Percentiles rank a stretch among this genome's conserved stretches.
phyloP scores from a whole-genome alignment of 176 grass and related monocot genomes.

The Musa acuminata region DNA sequence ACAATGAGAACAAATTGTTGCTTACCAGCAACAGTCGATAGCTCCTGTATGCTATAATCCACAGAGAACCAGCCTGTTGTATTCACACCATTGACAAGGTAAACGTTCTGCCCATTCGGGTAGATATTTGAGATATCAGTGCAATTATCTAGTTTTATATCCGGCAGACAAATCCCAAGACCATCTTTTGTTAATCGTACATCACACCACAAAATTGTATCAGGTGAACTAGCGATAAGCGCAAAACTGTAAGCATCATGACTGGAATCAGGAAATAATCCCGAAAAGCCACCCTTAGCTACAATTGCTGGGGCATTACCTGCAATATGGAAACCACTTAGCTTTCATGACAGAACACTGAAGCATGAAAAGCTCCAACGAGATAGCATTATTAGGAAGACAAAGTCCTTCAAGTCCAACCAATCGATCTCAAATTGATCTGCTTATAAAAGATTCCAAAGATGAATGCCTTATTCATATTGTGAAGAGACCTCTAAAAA shows the following conservation, averaged over 20 bases:
- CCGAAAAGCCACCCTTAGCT: conserved; percentile 74
- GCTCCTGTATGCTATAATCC: conserved; percentile 33
- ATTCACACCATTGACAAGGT: conserved; percentile 29
- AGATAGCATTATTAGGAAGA: not conserved
- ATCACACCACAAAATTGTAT: conserved; percentile 46
- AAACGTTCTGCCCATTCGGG: conserved; percentile 8
- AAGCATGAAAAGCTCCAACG: not conserved
- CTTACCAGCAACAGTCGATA: conserved; percentile 34
- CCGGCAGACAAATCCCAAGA: conserved; percentile 55
- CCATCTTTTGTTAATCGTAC: conserved; percentile 67
- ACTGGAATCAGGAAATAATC: conserved; percentile 73
- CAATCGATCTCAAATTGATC: not conserved
- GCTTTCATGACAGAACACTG: not conserved
- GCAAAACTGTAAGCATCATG: conserved; percentile 19
- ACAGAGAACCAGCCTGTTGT: conserved; percentile 49
- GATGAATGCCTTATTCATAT: not conserved
- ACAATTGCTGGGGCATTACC: conserved; percentile 46
- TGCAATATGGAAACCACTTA: conserved; percentile 16
- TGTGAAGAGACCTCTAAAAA: not conserved
- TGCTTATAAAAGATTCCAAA: not conserved
- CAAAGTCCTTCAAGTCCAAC: not conserved
- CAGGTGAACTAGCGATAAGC: not conserved
- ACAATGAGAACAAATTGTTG: not conserved
- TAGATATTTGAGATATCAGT: conserved; percentile 19
- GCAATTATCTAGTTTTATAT: conserved; percentile 55